phyloP scores from a whole-genome alignment of 1,284 basidiomycete genomes.

The Malassezia equina region DNA sequence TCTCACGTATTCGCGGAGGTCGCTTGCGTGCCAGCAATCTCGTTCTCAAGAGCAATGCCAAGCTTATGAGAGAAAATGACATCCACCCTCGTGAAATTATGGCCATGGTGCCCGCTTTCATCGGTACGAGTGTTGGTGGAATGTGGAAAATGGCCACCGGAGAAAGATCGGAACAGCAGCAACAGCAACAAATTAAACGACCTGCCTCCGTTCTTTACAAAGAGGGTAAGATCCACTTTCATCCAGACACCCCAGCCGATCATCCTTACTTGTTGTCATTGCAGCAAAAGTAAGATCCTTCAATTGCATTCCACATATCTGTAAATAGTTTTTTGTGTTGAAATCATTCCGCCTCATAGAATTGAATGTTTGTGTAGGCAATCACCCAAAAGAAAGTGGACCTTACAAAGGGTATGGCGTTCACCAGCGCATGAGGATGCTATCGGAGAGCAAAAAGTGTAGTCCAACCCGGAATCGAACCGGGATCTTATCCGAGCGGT shows the following conservation, averaged over 20 bases:
- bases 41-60: constrained; percentile 38
- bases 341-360: too few relatives aligned
- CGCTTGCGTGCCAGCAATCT: constrained; percentile 58
- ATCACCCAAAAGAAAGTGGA: too few relatives aligned
- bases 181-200: constrained; percentile 15
- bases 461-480: constrained; percentile 24
- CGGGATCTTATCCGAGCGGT: constrained; percentile 19
- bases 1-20: constrained; percentile 53
- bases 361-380: too few relatives aligned
- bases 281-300: neutral
- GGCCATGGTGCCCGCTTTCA: constrained; percentile 45
- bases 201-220: constrained; percentile 26
- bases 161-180: neutral
- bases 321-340: neutral
- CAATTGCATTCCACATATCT: neutral
- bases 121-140: constrained; percentile 36
- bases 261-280: constrained; percentile 38
- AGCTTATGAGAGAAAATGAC: constrained; percentile 40
- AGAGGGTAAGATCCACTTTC: constrained; percentile 66
- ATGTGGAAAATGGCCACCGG: constrained; percentile 23
- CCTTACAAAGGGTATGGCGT: too few relatives aligned
- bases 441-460: constrained; percentile 14
- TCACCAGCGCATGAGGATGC: too few relatives aligned
- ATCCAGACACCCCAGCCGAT: constrained; percentile 62
- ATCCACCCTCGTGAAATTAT: constrained; percentile 63